phyloP scores from a whole-genome alignment of 2,329 filamentous ascomycete species.

The Epichloe typhina region DNA sequence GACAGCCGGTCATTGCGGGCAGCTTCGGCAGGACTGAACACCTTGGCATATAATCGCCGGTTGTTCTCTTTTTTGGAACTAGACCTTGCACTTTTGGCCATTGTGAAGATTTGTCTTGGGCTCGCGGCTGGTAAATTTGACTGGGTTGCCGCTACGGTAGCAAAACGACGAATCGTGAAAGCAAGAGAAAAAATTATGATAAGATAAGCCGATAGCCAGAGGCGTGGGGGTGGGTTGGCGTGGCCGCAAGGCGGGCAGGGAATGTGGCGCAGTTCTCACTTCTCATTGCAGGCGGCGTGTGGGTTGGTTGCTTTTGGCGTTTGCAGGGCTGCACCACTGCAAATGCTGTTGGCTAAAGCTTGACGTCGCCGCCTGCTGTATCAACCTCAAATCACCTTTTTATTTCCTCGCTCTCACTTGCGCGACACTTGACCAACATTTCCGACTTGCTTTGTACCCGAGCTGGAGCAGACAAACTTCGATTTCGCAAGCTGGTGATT shows the following conservation, averaged over 20 bases:
- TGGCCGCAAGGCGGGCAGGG: neutral
- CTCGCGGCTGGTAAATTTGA: neutral
- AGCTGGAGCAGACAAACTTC: neutral
- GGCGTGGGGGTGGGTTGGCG: neutral
- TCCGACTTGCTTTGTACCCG: neutral
- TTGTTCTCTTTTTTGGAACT: slow-evolving; percentile 76
- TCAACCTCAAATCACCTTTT: neutral
- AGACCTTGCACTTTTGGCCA: slow-evolving; percentile 80
- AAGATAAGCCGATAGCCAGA: neutral
- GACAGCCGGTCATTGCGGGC: slow-evolving; percentile 74
- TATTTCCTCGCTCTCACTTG: neutral
- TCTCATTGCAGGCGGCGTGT: neutral
- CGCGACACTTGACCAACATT: neutral
- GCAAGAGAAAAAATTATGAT: neutral
- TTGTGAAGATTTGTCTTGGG: slow-evolving; percentile 25
- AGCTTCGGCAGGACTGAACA: slow-evolving; percentile 73
- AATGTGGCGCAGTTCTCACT: slow-evolving; percentile 2
- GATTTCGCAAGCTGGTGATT: neutral
- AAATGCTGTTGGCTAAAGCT: neutral
- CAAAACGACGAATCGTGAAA: neutral
- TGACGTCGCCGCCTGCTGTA: neutral
- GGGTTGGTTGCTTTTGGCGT: too few species aligned
- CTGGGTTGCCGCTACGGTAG: neutral
- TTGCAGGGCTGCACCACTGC: too few species aligned
- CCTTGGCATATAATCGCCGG: slow-evolving; percentile 60